These are phyloP conservation scores for Nepenthes mirabilis DNA, from an alignment of 148 eudicot species.

Conservation along the genomic window DNA sequence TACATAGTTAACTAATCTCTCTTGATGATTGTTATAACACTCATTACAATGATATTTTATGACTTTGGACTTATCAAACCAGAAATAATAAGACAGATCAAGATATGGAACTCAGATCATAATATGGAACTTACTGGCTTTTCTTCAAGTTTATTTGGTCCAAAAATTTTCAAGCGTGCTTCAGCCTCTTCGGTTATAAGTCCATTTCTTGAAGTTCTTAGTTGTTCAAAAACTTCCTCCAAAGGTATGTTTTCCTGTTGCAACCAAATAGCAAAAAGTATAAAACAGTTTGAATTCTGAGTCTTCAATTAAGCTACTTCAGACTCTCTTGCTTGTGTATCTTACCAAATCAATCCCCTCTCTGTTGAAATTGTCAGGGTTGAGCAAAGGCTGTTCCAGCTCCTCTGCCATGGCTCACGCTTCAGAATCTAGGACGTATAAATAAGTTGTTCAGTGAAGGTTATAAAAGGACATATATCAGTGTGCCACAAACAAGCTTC, in stretches of 20 bases:
- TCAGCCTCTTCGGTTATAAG: conserved; percentile 45
- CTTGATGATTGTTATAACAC: too few species aligned
- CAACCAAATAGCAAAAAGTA: conserved; percentile 1
- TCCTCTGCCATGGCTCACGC: conserved; percentile 35
- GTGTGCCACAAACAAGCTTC: background rate
- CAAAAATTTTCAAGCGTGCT: conserved; percentile 40
- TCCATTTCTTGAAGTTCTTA: conserved; percentile 37
- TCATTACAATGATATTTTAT: too few species aligned
- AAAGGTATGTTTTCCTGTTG: conserved; percentile 47
- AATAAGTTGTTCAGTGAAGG: background rate
- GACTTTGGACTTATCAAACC: too few species aligned
- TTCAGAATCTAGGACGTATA: conserved; percentile 8
- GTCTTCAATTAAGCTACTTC: background rate
- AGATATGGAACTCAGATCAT: background rate
- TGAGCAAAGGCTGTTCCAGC: conserved; percentile 38
- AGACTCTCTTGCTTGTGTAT: background rate
- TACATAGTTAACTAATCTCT: too few species aligned
- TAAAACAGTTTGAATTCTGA: background rate
- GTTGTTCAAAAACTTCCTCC: conserved; percentile 41
- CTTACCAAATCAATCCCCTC: conserved; percentile 65
- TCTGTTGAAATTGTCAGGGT: conserved; percentile 36
- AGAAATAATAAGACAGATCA: too few species aligned
- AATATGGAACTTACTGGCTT: conserved; percentile 33
- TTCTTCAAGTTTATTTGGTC: conserved; percentile 63
- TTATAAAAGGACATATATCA: background rate